phyloP scores from a whole-genome alignment of 306 rosid genomes.

The Cucumis hystrix region DNA sequence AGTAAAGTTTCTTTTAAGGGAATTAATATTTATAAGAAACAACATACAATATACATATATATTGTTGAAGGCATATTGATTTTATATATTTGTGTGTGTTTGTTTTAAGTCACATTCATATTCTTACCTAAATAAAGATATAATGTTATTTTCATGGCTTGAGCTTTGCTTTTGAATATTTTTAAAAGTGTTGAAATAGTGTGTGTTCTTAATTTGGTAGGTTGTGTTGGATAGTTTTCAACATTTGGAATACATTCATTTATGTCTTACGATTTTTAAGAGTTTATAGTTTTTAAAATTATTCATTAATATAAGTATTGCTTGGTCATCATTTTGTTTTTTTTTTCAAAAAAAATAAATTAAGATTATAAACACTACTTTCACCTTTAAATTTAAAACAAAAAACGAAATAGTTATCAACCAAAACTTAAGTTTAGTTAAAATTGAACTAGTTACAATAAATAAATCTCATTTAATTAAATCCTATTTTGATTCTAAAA shows the following conservation, averaged over 20 bases:
- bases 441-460: neutral
- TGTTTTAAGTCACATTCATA: neutral
- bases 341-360: too few species aligned
- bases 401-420: too few species aligned
- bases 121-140: neutral
- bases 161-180: neutral
- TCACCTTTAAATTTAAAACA: too few species aligned
- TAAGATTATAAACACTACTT: too few species aligned
- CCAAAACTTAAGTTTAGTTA: neutral
- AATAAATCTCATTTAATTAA: neutral
- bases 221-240: too few species aligned
- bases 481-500: neutral
- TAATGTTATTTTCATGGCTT: neutral
- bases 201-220: neutral
- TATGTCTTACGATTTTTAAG: too few species aligned
- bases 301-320: neutral
- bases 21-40: neutral
- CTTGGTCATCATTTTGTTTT: too few species aligned
- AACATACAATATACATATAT: neutral
- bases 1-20: neutral
- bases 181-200: neutral
- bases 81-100: neutral
- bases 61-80: neutral
- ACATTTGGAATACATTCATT: too few species aligned
- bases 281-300: too few species aligned